Conservation (phyloP, 1,139 yeast species). For the Geotrichum bryndzae region DNA sequence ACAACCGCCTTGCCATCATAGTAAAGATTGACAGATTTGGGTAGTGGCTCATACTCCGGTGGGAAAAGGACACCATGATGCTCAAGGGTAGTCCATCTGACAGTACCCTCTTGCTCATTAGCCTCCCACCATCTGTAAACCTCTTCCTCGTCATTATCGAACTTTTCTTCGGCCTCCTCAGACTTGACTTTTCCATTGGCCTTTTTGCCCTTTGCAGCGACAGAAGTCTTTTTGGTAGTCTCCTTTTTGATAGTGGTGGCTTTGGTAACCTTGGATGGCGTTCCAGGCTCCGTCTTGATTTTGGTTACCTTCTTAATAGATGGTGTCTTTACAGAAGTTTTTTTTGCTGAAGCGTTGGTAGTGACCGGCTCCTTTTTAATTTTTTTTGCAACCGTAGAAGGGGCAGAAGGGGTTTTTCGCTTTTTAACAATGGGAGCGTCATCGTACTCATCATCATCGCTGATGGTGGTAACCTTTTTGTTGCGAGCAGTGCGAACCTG, state of each 20-base stretch:
- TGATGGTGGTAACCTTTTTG: constrained; percentile 41
- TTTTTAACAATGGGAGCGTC: constrained; percentile 22
- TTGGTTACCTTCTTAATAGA: constrained; percentile 13
- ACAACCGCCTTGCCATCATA: constrained; percentile 72
- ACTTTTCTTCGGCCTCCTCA: constrained; percentile 15
- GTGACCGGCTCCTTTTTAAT: constrained; percentile 12
- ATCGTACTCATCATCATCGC: constrained; percentile 41
- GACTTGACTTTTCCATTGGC: constrained; percentile 14
- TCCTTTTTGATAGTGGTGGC: constrained; percentile 1
- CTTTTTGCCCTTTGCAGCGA: constrained; percentile 6
- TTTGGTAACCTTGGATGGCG: constrained; percentile 9
- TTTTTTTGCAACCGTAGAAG: constrained; percentile 4
- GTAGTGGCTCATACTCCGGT: constrained; percentile 83
- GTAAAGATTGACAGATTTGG: constrained; percentile 66
- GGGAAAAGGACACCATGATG: constrained; percentile 93
- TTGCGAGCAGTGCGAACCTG: constrained; percentile 1
- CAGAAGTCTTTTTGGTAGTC: constrained; percentile 11
- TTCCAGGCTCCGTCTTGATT: constrained; percentile 4
- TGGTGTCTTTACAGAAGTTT: constrained; percentile 7
- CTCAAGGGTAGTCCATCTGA: constrained; percentile 79
- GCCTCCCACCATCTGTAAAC: constrained; percentile 70
- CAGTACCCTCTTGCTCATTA: constrained; percentile 62
- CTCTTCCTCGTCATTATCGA: constrained; percentile 51
- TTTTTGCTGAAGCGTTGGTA: constrained; percentile 6
- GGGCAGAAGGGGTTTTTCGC: constrained; percentile 4